phyloP scores from a whole-genome alignment of 768 basidiomycete species.

The Hydnomerulius pinastri region DNA sequence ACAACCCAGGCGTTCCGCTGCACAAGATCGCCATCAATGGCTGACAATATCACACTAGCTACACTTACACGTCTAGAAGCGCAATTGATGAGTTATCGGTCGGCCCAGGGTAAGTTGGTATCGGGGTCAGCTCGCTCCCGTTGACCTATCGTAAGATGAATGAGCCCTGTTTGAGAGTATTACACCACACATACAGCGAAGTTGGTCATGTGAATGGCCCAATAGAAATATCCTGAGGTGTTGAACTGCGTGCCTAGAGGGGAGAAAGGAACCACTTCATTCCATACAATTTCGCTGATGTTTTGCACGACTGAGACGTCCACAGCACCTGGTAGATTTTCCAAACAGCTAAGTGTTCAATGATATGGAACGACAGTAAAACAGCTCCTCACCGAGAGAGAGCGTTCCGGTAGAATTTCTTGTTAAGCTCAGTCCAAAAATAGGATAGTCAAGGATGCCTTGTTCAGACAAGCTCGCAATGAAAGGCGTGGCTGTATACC shows the following conservation, averaged over 20 bases:
- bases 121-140: slow-evolving; percentile 48
- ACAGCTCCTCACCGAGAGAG: slow-evolving; percentile 52
- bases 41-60: background rate
- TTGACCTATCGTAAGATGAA: slow-evolving; percentile 49
- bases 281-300: slow-evolving; percentile 65
- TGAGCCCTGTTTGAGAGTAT: background rate
- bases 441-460: slow-evolving; percentile 69
- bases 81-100: slow-evolving; percentile 62
- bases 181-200: slow-evolving; percentile 45
- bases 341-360: background rate
- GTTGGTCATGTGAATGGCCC: slow-evolving; percentile 62
- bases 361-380: background rate
- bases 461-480: slow-evolving; percentile 60
- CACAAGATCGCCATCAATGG: slow-evolving; percentile 3
- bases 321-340: slow-evolving; percentile 63
- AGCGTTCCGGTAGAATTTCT: slow-evolving; percentile 61
- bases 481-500: slow-evolving; percentile 62
- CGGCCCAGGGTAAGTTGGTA: slow-evolving; percentile 63
- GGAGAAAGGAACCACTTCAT: slow-evolving; percentile 70
- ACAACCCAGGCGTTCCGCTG: slow-evolving; percentile 72
- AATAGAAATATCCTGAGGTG: slow-evolving; percentile 71
- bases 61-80: slow-evolving; percentile 69
- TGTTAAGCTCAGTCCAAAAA: slow-evolving; percentile 73
- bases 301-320: slow-evolving; percentile 69
- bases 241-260: slow-evolving; percentile 60